A percentile compares a stretch with the other conserved stretches of the same genome.
Conservation (phyloP, 2,329 filamentous ascomycete species). For the Drechslerella dactyloides region DNA sequence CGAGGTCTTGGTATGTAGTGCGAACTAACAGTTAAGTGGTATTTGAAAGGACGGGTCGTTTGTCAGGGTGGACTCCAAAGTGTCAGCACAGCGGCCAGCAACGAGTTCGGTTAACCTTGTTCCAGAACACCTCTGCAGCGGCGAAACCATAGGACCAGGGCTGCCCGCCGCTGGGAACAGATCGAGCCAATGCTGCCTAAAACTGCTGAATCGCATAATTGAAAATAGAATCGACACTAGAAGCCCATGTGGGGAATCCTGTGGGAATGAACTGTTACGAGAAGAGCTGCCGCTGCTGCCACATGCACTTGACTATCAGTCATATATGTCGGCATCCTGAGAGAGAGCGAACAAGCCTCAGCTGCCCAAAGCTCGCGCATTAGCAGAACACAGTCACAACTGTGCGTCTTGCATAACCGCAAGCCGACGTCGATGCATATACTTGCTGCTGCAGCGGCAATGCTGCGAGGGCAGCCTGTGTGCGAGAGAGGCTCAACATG, state of each 20-base stretch:
- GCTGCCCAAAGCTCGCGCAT: constrained; percentile 23
- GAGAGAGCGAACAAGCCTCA: constrained; percentile 51
- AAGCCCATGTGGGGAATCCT: constrained; percentile 22
- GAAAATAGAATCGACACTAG: constrained; percentile 25
- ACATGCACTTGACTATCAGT: constrained; percentile 21
- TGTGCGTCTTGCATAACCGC: constrained; percentile 40
- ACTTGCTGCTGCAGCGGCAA: constrained; percentile 25
- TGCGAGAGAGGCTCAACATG: constrained; percentile 38
- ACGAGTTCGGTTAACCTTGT: constrained; percentile 29
- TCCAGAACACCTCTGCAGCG: constrained; percentile 8
- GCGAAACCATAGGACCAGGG: constrained; percentile 19
- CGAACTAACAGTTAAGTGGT: constrained; percentile 23
- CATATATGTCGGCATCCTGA: constrained; percentile 29
- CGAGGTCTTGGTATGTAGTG: constrained; percentile 12
- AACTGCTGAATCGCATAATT: constrained; percentile 12
- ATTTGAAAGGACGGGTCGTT: constrained; percentile 27
- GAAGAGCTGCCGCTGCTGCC: constrained; percentile 3
- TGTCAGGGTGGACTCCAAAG: constrained; percentile 30
- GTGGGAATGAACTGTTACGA: constrained; percentile 10
- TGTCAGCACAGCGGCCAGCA: constrained; percentile 27
- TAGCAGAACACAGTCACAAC: constrained; percentile 32
- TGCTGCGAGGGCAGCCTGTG: constrained; percentile 4
- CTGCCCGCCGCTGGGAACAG: constrained; percentile 2
- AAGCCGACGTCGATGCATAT: constrained; percentile 32
- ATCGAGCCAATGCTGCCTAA: constrained; percentile 30